phyloP scores from a whole-genome alignment of 2,329 filamentous ascomycete species.

The Colletotrichum lindemuthianum region DNA sequence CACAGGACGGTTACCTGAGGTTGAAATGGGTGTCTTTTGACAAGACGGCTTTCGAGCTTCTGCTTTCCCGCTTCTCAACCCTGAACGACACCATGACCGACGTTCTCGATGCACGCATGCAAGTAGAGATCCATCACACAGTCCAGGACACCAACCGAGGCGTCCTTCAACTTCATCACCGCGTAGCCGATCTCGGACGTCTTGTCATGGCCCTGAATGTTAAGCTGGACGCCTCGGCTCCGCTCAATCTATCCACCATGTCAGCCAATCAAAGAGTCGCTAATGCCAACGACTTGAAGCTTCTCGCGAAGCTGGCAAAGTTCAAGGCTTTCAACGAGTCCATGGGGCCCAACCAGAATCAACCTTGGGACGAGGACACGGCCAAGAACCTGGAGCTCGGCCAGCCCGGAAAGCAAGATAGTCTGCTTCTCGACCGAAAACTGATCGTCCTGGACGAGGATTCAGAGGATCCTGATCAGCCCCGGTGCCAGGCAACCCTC shows the following conservation, averaged over 20 bases:
- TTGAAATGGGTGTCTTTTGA: constrained; percentile 58
- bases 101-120: constrained; percentile 57
- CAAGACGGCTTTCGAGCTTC: constrained; percentile 55
- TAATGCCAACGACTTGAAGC: constrained; percentile 51
- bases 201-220: constrained; percentile 58
- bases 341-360: constrained; percentile 44
- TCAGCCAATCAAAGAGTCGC: constrained; percentile 48
- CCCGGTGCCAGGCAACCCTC: constrained; percentile 53
- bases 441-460: constrained; percentile 47
- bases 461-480: constrained; percentile 45
- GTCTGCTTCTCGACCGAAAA: constrained; percentile 48
- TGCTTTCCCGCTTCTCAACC: constrained; percentile 54
- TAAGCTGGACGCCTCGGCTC: constrained; percentile 48
- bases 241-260: constrained; percentile 42
- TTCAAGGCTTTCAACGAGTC: constrained; percentile 63
- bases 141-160: constrained; percentile 60
- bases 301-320: constrained; percentile 56
- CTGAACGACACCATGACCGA: constrained; percentile 61
- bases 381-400: constrained; percentile 52
- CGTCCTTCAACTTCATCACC: constrained; percentile 57
- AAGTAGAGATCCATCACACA: constrained; percentile 58
- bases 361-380: constrained; percentile 48
- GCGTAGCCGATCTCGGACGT: constrained; percentile 55
- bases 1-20: constrained; percentile 47
- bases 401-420: constrained; percentile 44